Conservation (phyloP, 116 monocot species). For the Papilionanthe hybrid region DNA sequence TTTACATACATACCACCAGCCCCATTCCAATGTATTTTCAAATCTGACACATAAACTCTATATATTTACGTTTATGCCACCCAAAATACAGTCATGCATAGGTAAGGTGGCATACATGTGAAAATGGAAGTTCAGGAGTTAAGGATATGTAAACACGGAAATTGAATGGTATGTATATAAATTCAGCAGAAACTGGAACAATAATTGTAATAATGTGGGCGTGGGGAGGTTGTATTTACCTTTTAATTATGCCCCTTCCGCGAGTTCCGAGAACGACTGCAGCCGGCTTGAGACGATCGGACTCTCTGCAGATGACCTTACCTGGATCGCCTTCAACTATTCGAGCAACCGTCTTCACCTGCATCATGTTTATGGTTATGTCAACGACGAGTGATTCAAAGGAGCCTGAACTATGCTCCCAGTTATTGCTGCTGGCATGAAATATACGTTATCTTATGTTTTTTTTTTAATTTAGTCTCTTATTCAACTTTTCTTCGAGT, state of each 20-base stretch:
- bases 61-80: too few species aligned
- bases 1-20: too few species aligned
- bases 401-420: too few species aligned
- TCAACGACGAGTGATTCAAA: too few species aligned
- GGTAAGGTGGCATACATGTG: too few species aligned
- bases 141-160: background rate
- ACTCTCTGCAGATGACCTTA: slow-evolving; percentile 69
- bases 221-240: slow-evolving; percentile 15
- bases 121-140: background rate
- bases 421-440: too few species aligned
- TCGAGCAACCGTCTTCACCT: slow-evolving; percentile 58
- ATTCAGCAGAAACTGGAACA: background rate
- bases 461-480: background rate
- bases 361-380: too few species aligned
- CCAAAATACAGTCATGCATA: too few species aligned
- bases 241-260: slow-evolving; percentile 60
- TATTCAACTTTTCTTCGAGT: background rate
- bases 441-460: background rate
- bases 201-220: background rate
- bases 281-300: slow-evolving; percentile 64
- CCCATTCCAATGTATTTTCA: too few species aligned
- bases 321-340: slow-evolving; percentile 83
- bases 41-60: too few species aligned
- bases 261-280: slow-evolving; percentile 85
- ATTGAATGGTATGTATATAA: too few species aligned